Percentiles rank a stretch among this genome's conserved stretches.
Evolutionary conservation across 2,329 filamentous ascomycete species (phyloP).

Genomic region (Hymenotorrendiella dingleyae): DNA sequence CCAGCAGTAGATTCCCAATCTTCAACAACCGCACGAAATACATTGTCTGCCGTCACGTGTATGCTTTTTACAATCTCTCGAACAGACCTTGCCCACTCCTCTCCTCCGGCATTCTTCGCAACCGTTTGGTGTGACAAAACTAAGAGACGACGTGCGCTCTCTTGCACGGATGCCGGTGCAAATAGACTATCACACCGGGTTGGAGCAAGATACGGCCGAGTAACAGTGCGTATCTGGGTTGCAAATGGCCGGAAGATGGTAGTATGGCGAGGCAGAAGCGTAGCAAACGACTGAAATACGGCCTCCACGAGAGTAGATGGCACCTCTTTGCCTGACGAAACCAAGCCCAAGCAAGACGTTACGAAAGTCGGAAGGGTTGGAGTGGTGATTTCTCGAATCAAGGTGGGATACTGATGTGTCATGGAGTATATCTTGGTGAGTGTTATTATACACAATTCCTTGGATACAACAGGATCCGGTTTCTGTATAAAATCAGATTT

Average conservation of each 20-base stretch:
- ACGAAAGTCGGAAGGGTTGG: slow-evolving; percentile 72
- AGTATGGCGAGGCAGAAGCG: slow-evolving; percentile 72
- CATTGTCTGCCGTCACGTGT: slow-evolving; percentile 67
- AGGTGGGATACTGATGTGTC: slow-evolving; percentile 73
- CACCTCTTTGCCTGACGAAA: slow-evolving; percentile 41
- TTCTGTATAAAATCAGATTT: slow-evolving; percentile 46
- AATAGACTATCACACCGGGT: slow-evolving; percentile 47
- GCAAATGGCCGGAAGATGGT: slow-evolving; percentile 75
- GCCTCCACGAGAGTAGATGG: slow-evolving; percentile 54
- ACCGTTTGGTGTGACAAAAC: slow-evolving; percentile 74
- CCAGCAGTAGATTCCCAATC: slow-evolving; percentile 68
- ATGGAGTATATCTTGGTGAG: slow-evolving; percentile 79
- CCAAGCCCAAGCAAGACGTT: slow-evolving; percentile 63
- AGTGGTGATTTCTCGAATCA: slow-evolving; percentile 82
- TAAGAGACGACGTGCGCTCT: slow-evolving; percentile 57
- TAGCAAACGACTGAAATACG: slow-evolving; percentile 64
- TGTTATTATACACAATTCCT: slow-evolving; percentile 70
- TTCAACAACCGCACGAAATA: slow-evolving; percentile 75
- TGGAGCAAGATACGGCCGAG: slow-evolving; percentile 57
- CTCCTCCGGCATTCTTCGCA: slow-evolving; percentile 68
- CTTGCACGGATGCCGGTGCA: slow-evolving; percentile 47
- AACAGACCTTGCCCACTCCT: slow-evolving; percentile 72
- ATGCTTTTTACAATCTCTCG: slow-evolving; percentile 55
- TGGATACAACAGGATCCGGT: slow-evolving; percentile 67
- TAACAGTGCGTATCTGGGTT: slow-evolving; percentile 58